Percentiles rank a stretch among this genome's conserved stretches.
phyloP scores from a whole-genome alignment of 495 filamentous ascomycete genomes.

The Pseudevernia furfuracea region DNA sequence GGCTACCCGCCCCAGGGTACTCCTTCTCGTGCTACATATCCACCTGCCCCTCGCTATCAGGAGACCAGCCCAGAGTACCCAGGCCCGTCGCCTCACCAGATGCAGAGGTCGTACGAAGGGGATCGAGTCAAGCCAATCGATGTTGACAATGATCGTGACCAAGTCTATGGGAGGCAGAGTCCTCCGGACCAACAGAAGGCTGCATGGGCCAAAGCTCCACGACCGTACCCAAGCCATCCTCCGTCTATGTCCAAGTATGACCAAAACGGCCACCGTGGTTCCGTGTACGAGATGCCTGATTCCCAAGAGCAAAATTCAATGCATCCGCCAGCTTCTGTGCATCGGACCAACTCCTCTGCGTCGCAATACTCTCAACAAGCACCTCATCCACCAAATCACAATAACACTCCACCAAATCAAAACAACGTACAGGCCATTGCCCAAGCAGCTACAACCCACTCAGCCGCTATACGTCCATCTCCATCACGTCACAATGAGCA shows the following conservation, averaged over 20 bases:
- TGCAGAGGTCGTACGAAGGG: slow-evolving; percentile 25
- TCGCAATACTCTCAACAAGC: slow-evolving; percentile 26
- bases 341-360: slow-evolving; percentile 30
- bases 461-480: slow-evolving; percentile 33
- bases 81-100: slow-evolving; percentile 28
- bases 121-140: slow-evolving; percentile 25
- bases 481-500: slow-evolving; percentile 34
- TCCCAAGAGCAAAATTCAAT: slow-evolving; percentile 33
- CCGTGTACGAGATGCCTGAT: slow-evolving; percentile 25
- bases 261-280: slow-evolving; percentile 25
- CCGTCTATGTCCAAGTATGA: slow-evolving; percentile 27
- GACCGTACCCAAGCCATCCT: slow-evolving; percentile 29
- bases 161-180: slow-evolving; percentile 22
- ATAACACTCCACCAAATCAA: slow-evolving; percentile 23
- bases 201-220: slow-evolving; percentile 23
- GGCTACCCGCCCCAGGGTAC: slow-evolving; percentile 39
- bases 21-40: slow-evolving; percentile 22
- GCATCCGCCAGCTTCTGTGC: slow-evolving; percentile 36
- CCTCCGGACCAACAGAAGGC: slow-evolving; percentile 23
- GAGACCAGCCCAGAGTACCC: slow-evolving; percentile 27
- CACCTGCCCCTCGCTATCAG: slow-evolving; percentile 26
- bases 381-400: slow-evolving; percentile 25
- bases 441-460: slow-evolving; percentile 50
- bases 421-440: slow-evolving; percentile 50
- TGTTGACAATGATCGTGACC: slow-evolving; percentile 28